These are phyloP conservation scores for Clitoria ternatea DNA, from an alignment of 306 rosid species.

Conservation along the genomic window DNA sequence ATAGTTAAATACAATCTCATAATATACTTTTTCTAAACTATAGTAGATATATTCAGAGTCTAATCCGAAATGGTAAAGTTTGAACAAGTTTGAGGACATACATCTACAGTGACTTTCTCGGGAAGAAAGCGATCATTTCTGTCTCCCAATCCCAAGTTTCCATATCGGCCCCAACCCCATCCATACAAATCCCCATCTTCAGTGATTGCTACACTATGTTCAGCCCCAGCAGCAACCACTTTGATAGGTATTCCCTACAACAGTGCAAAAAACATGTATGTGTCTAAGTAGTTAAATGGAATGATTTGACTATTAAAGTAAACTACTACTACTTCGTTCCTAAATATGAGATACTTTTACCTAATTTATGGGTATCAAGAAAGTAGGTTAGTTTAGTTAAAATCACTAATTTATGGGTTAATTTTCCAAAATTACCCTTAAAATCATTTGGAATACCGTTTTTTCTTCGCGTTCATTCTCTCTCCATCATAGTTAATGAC, in stretches of 20 bases:
- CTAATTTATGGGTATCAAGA: too few species aligned
- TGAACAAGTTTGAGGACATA: conserved; percentile 39
- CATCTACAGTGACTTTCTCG: conserved; percentile 65
- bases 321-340: too few species aligned
- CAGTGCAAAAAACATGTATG: conserved; percentile 3
- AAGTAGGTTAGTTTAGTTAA: too few species aligned
- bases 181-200: conserved; percentile 81
- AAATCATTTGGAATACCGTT: too few species aligned
- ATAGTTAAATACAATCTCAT: not conserved
- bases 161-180: conserved; percentile 99
- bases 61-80: not conserved
- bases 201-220: conserved; percentile 88
- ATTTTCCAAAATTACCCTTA: too few species aligned
- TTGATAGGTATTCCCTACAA: conserved; percentile 68
- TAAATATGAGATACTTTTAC: too few species aligned
- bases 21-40: not conserved
- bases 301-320: not conserved
- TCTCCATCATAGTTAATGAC: too few species aligned
- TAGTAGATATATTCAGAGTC: not conserved
- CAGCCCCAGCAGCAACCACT: conserved; percentile 99
- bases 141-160: conserved; percentile 97
- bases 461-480: too few species aligned
- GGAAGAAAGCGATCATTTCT: conserved; percentile 80
- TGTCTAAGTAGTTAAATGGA: not conserved
- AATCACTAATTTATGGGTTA: too few species aligned